Evolutionary conservation across 2,329 filamentous ascomycete genomes (phyloP), one percentile per base, ranked within the genome.

Genomic region (Cadophora malorum): DNA sequence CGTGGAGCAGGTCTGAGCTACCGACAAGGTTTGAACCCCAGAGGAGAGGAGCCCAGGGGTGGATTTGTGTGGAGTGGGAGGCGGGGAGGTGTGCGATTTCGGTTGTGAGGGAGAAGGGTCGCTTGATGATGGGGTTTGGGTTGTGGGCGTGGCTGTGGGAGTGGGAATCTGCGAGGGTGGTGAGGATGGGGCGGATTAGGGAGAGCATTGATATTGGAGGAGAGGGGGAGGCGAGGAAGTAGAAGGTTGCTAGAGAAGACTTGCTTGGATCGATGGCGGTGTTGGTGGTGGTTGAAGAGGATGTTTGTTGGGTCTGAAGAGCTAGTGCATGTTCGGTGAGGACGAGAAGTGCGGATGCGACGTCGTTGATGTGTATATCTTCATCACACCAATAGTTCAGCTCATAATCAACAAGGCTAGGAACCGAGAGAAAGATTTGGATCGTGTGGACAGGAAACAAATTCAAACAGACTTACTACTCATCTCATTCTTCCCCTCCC

Each of bases 291-390:
- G 19, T 5, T 21, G 45, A 19, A 49, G n/a, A 21, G 19, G 4
- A 21, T 7, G 19, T 21, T 21, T 21, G 19, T n/a, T 21, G 45
- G 6, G 1, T 49, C 19, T 21, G 12, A 16, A 1, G 6, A 6
- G 41, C n/a, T 2, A 49, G 45, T 12, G 45, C 45, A 8, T 49
- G 45, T 8, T 49, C 45, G 19, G 45, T 49, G 19, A 49, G 19
- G 8, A 9, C 7, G 6, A 21, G 45, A 2, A 49, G n/a, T 1
- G 45, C 45, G 19, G 45, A 49, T 49, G 19, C 19, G 45, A 49
- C 45, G 45, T 49, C 45, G 45, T 49, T 10, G 45, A 49, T 21
- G 45, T 49, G 45, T 49, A 49, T 49, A 49, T 19, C 45, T 49
- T 21, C 7, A 21, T 21, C 19, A 35, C 33, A 9, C 33, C 33